Conservation (phyloP, 1,284 basidiomycete species). For the Melanopsichium pennsylvanicum region DNA sequence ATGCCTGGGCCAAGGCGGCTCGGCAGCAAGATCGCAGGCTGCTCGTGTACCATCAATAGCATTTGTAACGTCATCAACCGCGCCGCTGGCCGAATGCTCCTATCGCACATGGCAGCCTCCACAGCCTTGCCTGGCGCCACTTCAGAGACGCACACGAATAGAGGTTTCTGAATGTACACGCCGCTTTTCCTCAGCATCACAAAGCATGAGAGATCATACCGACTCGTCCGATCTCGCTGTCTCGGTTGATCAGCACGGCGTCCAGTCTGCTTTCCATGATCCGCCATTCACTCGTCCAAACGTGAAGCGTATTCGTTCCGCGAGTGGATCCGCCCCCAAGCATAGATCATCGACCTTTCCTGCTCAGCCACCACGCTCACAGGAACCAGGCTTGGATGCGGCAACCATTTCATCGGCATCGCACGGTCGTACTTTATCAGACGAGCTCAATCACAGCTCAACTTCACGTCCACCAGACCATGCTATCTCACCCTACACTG, state of each 20-base stretch:
- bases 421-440: no score
- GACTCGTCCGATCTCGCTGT: constrained; percentile 1
- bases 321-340: background rate
- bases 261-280: constrained; percentile 18
- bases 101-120: constrained; percentile 22
- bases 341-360: background rate
- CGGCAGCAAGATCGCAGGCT: constrained; percentile 16
- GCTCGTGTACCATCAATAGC: constrained; percentile 5
- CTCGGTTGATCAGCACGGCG: constrained; percentile 12
- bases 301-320: constrained; percentile 24
- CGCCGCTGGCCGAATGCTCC: constrained; percentile 30
- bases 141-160: background rate
- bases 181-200: constrained; percentile 4
- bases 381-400: background rate
- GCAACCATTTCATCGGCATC: background rate
- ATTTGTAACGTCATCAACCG: background rate
- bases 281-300: constrained; percentile 15
- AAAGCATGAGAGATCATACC: background rate
- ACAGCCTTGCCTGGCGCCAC: background rate
- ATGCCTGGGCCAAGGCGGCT: constrained; percentile 28
- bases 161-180: background rate
- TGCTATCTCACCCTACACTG: background rate
- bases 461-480: constrained; percentile 2
- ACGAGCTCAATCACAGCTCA: background rate
- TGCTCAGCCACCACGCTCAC: background rate